Evolutionary conservation across 2,329 filamentous ascomycete species (phyloP), one percentile per base, ranked within the genome.

Genomic region (Periconia macrospinosa): DNA sequence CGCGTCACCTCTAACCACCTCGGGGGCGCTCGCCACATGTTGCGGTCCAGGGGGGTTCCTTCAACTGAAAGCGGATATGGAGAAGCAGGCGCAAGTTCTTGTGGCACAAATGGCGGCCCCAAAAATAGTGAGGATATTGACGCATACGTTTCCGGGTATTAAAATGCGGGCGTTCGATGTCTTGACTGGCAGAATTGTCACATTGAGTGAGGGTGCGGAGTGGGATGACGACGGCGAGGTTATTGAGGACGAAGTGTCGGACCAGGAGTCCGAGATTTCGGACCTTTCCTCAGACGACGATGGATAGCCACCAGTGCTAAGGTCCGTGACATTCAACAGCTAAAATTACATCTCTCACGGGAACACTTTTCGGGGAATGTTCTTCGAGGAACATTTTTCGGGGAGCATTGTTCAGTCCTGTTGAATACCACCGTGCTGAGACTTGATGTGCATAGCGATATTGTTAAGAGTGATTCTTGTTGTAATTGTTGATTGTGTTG

Each of bases 201-300:
- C 1, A 50, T 54, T 62, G 45, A 53, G 51, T 57, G 50, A 64
- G 41, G 58, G 49, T 49, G 50, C 52, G 45, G 54, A 59, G 50
- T 64, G 58, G 58, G 61, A 59, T 53, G 59, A 62, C 45, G 58
- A 62, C 42, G 61, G 61, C 51, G 59, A 62, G 56, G 47, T 41
- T 57, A 50, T 62, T 42, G 53, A 62, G 46, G 60, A 62, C 43
- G 52, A 62, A 56, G 47, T 53, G 49, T 57, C 49, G 41, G 59
- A 62, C 42, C 45, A 56, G 46, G 50, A 59, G 52, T 61, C 55
- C 18, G 52, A 61, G 47, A 59, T 59, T 54, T 49, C 49, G 47
- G 55, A 57, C 51, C 46, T 54, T 50, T 58, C 51, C 50, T 58
- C 48, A 52, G 53, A 58, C 51, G 47, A 54, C 50, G 43, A 58